Conservation (phyloP, 2,329 filamentous ascomycete genomes). For the Pestalotiopsis sp. region DNA sequence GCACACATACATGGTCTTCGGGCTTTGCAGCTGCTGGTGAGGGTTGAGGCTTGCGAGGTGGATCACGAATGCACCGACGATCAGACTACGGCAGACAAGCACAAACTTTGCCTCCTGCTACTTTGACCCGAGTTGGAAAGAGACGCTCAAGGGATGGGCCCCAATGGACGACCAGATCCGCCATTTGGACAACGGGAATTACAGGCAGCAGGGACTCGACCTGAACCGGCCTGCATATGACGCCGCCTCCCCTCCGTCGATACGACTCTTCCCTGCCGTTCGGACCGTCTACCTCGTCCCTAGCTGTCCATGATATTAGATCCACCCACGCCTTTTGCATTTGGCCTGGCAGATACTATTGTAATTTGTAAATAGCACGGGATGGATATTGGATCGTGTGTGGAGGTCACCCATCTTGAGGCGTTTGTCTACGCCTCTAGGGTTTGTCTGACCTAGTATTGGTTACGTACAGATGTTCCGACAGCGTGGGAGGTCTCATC, state of each 20-base stretch:
- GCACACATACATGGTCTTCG: not conserved
- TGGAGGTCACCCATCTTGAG: not conserved
- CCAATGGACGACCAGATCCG: not conserved
- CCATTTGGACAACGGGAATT: not conserved
- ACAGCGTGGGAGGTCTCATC: not conserved
- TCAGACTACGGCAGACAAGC: not conserved
- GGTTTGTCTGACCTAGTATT: not conserved
- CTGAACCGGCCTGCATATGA: not conserved
- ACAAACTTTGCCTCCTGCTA: not conserved
- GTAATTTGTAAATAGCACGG: not conserved
- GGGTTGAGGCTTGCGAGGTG: not conserved
- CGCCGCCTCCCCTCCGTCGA: not conserved
- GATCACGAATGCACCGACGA: not conserved
- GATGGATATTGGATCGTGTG: not conserved
- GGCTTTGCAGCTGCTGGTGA: not conserved
- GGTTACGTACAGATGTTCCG: slow-evolving; percentile 2
- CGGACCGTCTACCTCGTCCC: slow-evolving; percentile 1
- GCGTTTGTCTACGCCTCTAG: not conserved
- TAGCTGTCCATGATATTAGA: not conserved
- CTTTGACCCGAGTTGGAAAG: not conserved
- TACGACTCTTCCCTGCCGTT: slow-evolving; percentile 1
- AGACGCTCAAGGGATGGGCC: not conserved
- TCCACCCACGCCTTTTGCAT: not conserved
- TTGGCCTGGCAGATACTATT: not conserved
- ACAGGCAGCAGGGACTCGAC: not conserved